Evolutionary conservation across 257 asterid species (phyloP).

Genomic region (Solanum dulcamara): DNA sequence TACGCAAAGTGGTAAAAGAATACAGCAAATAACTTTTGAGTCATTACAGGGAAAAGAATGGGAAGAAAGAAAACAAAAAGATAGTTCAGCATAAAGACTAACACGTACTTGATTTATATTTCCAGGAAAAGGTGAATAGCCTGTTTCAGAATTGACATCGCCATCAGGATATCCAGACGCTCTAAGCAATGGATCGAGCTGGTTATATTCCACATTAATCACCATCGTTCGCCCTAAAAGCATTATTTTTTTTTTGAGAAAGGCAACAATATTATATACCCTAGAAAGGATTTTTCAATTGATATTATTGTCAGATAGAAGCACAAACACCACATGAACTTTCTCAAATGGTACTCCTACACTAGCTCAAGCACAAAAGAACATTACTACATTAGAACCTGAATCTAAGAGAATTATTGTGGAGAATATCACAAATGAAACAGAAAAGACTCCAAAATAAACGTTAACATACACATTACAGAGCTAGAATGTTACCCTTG

Average conservation of each 20-base stretch:
- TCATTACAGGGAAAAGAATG: not conserved
- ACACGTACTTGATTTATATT: slow-evolving; percentile 85
- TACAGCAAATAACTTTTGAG: not conserved
- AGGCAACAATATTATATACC: slow-evolving; percentile 8
- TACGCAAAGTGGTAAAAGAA: not conserved
- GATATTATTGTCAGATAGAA: not conserved
- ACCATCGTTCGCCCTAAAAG: slow-evolving; percentile 89
- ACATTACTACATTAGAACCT: not conserved
- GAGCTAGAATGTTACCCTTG: not conserved
- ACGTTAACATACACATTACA: not conserved
- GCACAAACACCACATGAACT: not conserved
- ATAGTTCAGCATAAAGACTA: not conserved
- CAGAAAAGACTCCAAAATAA: not conserved
- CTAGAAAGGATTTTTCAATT: slow-evolving; percentile 22
- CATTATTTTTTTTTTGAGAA: not conserved
- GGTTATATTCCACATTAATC: slow-evolving; percentile 99
- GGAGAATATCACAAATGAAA: not conserved
- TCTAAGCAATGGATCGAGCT: slow-evolving; percentile 94
- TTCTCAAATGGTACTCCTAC: not conserved
- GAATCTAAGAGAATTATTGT: not conserved
- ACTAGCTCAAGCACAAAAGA: not conserved
- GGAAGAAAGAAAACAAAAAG: not conserved
- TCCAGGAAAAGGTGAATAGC: slow-evolving; percentile 98
- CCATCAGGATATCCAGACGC: slow-evolving; percentile 92
- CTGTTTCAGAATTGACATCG: slow-evolving; percentile 84